phyloP scores from a whole-genome alignment of 257 asterid species.

The Nicotiana obtusifolia region DNA sequence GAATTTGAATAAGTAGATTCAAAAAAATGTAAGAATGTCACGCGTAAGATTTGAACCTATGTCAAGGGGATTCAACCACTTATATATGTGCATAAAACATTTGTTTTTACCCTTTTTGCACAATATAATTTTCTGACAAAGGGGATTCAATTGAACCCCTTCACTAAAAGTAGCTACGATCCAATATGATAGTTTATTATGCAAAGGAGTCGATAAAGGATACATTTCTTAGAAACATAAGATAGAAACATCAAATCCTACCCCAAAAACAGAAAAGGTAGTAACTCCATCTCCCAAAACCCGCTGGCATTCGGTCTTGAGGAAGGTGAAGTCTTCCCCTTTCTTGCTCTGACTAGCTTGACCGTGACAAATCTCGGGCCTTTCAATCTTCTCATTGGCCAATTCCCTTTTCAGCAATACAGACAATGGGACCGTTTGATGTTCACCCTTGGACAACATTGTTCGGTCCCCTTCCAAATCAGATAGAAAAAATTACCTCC shows the following conservation, averaged over 20 bases:
- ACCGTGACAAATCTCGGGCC: slow-evolving; percentile 55
- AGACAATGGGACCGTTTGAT: slow-evolving; percentile 64
- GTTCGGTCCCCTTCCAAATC: slow-evolving; percentile 16
- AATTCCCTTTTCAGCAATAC: slow-evolving; percentile 63
- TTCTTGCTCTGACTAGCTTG: slow-evolving; percentile 74
- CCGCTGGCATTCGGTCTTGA: slow-evolving; percentile 67
- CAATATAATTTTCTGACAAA: no score
- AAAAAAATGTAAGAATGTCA: no score
- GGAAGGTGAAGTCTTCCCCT: slow-evolving; percentile 66
- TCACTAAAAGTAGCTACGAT: no score
- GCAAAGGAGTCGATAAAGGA: background rate
- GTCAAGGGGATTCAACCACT: no score
- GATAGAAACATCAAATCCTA: slow-evolving; percentile 17
- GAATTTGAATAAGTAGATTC: no score
- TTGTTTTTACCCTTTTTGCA: no score
- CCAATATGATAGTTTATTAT: background rate
- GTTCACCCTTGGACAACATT: slow-evolving; percentile 62
- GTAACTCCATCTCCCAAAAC: slow-evolving; percentile 67
- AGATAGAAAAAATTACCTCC: background rate
- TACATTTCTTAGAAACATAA: background rate
- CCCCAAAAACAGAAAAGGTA: slow-evolving; percentile 65
- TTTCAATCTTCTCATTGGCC: slow-evolving; percentile 66
- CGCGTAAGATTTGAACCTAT: no score
- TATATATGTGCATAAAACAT: no score
- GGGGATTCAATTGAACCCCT: no score